phyloP scores from a whole-genome alignment of 2,329 filamentous ascomycete genomes.

The Phyllachora maydis region DNA sequence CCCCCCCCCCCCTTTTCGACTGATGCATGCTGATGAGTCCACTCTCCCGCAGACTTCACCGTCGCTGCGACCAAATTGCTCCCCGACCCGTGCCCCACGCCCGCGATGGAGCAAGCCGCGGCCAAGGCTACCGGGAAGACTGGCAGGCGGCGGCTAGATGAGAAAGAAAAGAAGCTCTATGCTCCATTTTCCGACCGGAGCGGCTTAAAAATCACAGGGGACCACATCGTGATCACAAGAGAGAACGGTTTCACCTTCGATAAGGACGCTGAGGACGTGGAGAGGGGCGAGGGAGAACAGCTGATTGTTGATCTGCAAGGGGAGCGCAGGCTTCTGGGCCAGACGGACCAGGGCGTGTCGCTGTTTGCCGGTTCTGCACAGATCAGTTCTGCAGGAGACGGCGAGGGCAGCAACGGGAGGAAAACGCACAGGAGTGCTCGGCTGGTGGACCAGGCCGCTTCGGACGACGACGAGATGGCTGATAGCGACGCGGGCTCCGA shows the following conservation, averaged over 20 bases:
- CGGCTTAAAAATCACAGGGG: constrained; percentile 87
- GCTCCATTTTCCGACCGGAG: constrained; percentile 97
- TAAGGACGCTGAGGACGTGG: constrained; percentile 40
- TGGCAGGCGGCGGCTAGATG: constrained; percentile 60
- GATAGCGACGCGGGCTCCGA: constrained; percentile 31
- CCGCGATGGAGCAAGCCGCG: constrained; percentile 69
- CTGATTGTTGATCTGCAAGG: constrained; percentile 79
- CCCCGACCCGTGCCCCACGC: constrained; percentile 89
- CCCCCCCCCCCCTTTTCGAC: no score
- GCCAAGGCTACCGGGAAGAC: constrained; percentile 73
- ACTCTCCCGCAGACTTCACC: constrained; percentile 66
- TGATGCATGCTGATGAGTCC: no score
- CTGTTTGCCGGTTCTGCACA: constrained; percentile 66
- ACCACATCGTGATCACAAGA: constrained; percentile 74
- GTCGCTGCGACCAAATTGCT: constrained; percentile 69
- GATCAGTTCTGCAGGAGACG: constrained; percentile 35
- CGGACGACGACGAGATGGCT: constrained; percentile 32
- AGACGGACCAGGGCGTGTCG: constrained; percentile 63
- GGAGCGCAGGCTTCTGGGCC: constrained; percentile 62
- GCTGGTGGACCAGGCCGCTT: constrained; percentile 37
- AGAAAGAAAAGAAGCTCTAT: constrained; percentile 92
- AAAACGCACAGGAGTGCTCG: constrained; percentile 36
- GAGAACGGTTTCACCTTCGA: constrained; percentile 60
- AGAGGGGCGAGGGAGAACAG: constrained; percentile 86
- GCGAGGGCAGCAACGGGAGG: constrained; percentile 38